These are phyloP conservation scores for Boletus tylopilopsis DNA, from an alignment of 768 basidiomycete genomes.

Conservation along the genomic window DNA sequence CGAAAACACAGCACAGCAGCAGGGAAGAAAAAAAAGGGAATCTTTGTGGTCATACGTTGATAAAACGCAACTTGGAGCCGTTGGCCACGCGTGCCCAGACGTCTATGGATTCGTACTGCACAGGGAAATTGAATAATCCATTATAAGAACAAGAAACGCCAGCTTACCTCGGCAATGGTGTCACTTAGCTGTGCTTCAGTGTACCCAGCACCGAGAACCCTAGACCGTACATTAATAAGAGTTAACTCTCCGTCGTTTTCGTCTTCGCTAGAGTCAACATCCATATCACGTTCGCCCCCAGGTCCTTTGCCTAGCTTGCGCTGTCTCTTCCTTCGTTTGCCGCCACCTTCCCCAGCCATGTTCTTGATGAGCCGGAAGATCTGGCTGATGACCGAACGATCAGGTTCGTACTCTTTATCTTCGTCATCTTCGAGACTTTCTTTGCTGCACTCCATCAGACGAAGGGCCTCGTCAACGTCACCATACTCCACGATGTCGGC, in stretches of 20 bases:
- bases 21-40: not conserved
- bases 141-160: not conserved
- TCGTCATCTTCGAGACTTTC: conserved; percentile 82
- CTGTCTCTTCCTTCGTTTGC: conserved; percentile 39
- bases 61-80: conserved; percentile 75
- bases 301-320: conserved; percentile 67
- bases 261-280: conserved; percentile 65
- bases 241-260: conserved; percentile 69
- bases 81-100: conserved; percentile 83
- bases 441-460: conserved; percentile 96
- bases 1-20: conserved; percentile 3
- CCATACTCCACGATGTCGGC: conserved; percentile 72
- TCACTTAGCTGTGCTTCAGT: conserved; percentile 90
- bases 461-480: conserved; percentile 95
- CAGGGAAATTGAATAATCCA: conserved; percentile 7
- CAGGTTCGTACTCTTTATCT: conserved; percentile 63
- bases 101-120: conserved; percentile 83
- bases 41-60: conserved; percentile 27
- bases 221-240: conserved; percentile 83
- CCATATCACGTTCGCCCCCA: conserved; percentile 66
- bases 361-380: conserved; percentile 90
- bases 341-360: conserved; percentile 55
- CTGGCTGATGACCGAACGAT: conserved; percentile 76
- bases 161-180: conserved; percentile 71
- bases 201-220: conserved; percentile 83